Evolutionary conservation across 768 basidiomycete species (phyloP).

Genomic region (Serendipita indica): DNA sequence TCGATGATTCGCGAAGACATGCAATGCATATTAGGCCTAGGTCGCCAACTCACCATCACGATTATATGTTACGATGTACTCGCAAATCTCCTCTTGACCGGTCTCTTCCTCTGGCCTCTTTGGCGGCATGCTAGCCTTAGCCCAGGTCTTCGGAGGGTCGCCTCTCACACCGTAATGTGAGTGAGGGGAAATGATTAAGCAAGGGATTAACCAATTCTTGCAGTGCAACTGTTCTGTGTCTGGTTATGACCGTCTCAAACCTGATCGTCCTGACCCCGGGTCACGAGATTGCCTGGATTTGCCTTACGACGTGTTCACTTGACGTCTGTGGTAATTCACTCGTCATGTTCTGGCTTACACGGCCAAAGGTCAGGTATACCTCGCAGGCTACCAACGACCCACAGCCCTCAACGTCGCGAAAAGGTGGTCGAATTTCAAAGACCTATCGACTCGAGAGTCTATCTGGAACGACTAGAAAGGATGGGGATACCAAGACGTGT

Average conservation of each 20-base stretch:
- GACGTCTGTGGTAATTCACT: background rate
- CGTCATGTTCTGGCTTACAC: background rate
- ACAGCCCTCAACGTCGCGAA: too few relatives aligned
- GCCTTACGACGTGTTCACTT: background rate
- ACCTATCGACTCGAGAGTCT: too few relatives aligned
- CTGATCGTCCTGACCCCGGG: background rate
- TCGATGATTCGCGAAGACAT: background rate
- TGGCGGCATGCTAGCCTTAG: background rate
- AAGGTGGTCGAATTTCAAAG: too few relatives aligned
- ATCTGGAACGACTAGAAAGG: too few relatives aligned
- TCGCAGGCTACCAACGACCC: too few relatives aligned
- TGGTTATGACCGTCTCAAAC: background rate
- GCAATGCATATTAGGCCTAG: background rate
- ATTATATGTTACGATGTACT: background rate
- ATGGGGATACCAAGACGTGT: too few relatives aligned
- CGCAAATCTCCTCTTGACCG: background rate
- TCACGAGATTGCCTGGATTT: background rate
- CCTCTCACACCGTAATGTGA: background rate
- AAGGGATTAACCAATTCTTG: background rate
- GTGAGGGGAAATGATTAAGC: background rate
- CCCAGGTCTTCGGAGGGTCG: background rate
- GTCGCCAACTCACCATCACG: background rate
- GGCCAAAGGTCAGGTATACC: too few relatives aligned
- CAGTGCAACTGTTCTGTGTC: background rate
- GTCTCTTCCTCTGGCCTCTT: background rate